phyloP scores from a whole-genome alignment of 208 protist genomes.

The Acanthamoeba culbertsoni region DNA sequence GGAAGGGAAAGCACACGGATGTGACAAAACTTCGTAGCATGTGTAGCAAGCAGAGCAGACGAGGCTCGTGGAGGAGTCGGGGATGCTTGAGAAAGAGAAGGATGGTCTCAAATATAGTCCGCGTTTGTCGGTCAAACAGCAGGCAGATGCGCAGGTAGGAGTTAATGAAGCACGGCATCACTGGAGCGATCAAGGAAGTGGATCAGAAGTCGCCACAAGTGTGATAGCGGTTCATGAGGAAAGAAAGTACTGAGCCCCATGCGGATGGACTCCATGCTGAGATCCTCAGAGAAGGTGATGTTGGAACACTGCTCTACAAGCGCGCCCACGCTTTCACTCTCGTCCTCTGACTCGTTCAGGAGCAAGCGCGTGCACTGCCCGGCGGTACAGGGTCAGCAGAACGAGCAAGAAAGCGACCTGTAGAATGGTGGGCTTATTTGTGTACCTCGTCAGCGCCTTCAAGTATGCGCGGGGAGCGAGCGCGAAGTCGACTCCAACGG shows the following conservation, averaged over 20 bases:
- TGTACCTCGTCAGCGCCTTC: background rate
- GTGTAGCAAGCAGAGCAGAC: background rate
- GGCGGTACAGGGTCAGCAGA: background rate
- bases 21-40: constrained; percentile 7
- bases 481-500: background rate
- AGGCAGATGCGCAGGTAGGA: background rate
- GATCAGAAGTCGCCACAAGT: no score
- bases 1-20: background rate
- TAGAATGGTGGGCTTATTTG: background rate
- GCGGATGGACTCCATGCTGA: background rate
- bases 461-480: background rate
- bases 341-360: background rate
- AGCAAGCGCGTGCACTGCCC: background rate
- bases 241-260: background rate
- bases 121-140: background rate
- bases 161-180: background rate
- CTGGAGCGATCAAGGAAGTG: background rate
- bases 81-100: background rate
- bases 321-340: background rate
- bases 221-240: background rate
- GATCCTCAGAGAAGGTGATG: background rate
- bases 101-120: background rate
- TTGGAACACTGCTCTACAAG: background rate
- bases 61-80: background rate
- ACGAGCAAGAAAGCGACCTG: background rate